Conservation (phyloP, 1,139 yeast species). For the Suhomyces chickasaworum region DNA sequence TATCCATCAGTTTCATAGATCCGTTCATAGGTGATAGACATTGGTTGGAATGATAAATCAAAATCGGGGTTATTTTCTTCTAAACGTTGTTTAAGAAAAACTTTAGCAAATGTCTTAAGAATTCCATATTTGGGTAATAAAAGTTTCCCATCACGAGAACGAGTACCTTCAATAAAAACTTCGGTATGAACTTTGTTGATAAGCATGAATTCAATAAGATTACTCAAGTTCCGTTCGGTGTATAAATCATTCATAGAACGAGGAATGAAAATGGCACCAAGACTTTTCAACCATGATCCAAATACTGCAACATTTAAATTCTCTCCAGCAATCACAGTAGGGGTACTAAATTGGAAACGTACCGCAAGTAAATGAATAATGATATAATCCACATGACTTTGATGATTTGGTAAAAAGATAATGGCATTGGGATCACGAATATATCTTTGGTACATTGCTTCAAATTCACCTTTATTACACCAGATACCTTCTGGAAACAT, state of each 20-base stretch:
- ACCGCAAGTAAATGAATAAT: conserved; percentile 60
- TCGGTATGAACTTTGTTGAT: conserved; percentile 57
- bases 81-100: conserved; percentile 48
- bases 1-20: conserved; percentile 69
- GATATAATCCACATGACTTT: conserved; percentile 67
- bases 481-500: conserved; percentile 51
- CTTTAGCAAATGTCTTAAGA: conserved; percentile 50
- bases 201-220: conserved; percentile 55
- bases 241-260: conserved; percentile 54
- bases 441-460: conserved; percentile 34
- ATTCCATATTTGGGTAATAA: conserved; percentile 68
- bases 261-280: conserved; percentile 53
- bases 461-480: conserved; percentile 39
- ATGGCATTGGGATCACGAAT: conserved; percentile 47
- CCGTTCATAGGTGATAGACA: conserved; percentile 64
- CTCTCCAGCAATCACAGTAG: conserved; percentile 69
- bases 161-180: conserved; percentile 68
- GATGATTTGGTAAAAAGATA: conserved; percentile 54
- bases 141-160: conserved; percentile 67
- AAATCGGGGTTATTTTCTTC: conserved; percentile 46
- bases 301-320: conserved; percentile 65
- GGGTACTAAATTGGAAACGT: conserved; percentile 58
- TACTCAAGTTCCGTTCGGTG: conserved; percentile 57
- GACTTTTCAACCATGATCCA: conserved; percentile 47
- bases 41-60: conserved; percentile 53